Base-by-base conservation (phyloP, 495 filamentous ascomycete genomes). In the Glonium stellatum region DNA sequence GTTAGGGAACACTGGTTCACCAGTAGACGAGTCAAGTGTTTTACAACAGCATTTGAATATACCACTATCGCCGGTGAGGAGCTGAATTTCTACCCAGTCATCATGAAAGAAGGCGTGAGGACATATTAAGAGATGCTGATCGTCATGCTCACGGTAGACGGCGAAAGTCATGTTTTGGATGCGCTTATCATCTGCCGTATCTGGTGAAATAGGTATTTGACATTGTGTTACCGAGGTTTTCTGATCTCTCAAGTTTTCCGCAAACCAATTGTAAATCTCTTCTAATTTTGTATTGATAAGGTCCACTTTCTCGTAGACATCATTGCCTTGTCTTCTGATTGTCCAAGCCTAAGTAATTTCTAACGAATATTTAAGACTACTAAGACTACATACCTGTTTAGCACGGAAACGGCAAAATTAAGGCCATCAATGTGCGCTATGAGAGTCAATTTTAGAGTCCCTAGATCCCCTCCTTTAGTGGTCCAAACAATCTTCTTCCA, bases 401-500 rank as follows among this genome's bases (percentile, higher is more conserved):
- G 6, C 0, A 23, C 46, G 18, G 57, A 37, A 11, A 59, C 15
- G 9, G 35, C 35, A 2, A 59, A 36, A 9, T 51, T 37, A 1
- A 59, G 31, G n/a, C 27, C 46, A 31, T 59, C 53, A 36, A 27
- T 59, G 18, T 59, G 57, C 15, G 47, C 48, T 1, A 19, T 53
- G 18, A 59, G 57, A 22, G 46, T 59, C 13, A 3, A 4, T 36
- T 59, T 59, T 8, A 59, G 47, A 11, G 42, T 59, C 4, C n/a
- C 53, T 25, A 59, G 23, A 23, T 59, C 57, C 13, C 57, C 57
- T 5, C 48, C 57, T 48, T 59, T 48, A 41, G 39, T 59, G 18
- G 57, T 59, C 57, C 57, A 59, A 5, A 53, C 3, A 3, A 59
- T 5, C 34, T 59, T 59, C 19, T 59, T 59, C 57, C 57, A 59